phyloP scores from a whole-genome alignment of 176 grass and related monocot species.

The Pontederia crassipes region DNA sequence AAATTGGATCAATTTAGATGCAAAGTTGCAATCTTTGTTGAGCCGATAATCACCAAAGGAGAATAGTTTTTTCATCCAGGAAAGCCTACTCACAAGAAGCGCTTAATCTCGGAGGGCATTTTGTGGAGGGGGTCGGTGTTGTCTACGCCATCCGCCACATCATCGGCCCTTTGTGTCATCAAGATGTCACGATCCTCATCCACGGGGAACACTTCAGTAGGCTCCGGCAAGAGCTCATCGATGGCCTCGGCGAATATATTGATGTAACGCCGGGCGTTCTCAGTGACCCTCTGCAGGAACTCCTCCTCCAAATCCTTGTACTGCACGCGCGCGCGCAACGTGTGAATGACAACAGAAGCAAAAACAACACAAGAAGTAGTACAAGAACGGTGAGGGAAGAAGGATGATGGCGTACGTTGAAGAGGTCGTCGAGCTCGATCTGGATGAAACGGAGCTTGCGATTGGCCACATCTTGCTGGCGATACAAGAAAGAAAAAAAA shows the following conservation, averaged over 20 bases:
- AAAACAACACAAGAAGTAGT: not conserved
- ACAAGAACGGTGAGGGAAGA: not conserved
- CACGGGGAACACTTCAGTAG: constrained; percentile 69
- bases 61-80: too few species aligned
- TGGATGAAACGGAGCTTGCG: constrained; percentile 61
- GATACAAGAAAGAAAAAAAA: not conserved
- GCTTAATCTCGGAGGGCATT: constrained; percentile 93
- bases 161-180: constrained; percentile 96
- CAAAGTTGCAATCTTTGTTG: too few species aligned
- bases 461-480: constrained; percentile 89
- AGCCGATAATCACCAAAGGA: too few species aligned
- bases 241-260: constrained; percentile 61
- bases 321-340: constrained; percentile 8
- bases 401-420: constrained; percentile 36
- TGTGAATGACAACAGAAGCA: not conserved
- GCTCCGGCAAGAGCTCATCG: constrained; percentile 93
- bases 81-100: constrained; percentile 67
- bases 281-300: constrained; percentile 70
- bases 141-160: constrained; percentile 35
- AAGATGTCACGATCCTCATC: constrained; percentile 89
- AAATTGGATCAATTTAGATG: too few species aligned
- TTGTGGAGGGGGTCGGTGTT: constrained; percentile 55
- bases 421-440: constrained; percentile 85
- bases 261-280: constrained; percentile 79
- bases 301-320: constrained; percentile 82